Evolutionary conservation across 2,329 filamentous ascomycete species (phyloP).

Genomic region (Pyricularia sp.): DNA sequence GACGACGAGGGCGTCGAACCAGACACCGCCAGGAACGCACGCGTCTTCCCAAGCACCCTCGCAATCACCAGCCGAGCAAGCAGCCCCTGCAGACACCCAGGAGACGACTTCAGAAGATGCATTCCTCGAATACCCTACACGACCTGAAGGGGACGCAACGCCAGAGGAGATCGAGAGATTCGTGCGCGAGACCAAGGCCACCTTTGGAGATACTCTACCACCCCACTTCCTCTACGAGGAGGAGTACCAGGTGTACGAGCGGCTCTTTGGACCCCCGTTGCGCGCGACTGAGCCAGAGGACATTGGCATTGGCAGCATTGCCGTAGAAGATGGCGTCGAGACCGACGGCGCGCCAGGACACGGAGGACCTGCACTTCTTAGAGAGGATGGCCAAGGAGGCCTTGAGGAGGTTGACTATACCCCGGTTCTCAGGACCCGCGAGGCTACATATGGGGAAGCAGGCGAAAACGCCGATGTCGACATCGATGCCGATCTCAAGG

Average conservation of each 20-base stretch:
- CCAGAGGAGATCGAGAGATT: slow-evolving; percentile 44
- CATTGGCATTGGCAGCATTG: slow-evolving; percentile 35
- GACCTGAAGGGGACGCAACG: background rate
- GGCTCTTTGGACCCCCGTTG: slow-evolving; percentile 71
- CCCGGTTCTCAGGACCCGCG: background rate
- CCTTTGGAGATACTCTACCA: slow-evolving; percentile 70
- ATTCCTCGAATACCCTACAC: background rate
- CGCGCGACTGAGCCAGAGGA: slow-evolving; percentile 52
- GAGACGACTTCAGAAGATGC: background rate
- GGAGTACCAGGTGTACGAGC: slow-evolving; percentile 67
- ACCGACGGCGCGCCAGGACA: slow-evolving; percentile 10
- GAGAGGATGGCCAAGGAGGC: slow-evolving; percentile 44
- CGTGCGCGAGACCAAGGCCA: slow-evolving; percentile 62
- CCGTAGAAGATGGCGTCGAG: slow-evolving; percentile 11
- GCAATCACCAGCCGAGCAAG: background rate
- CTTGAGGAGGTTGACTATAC: slow-evolving; percentile 24
- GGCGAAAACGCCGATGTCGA: background rate
- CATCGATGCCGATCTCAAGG: background rate
- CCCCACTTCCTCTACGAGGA: slow-evolving; percentile 57
- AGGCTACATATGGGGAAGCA: background rate
- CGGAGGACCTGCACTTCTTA: slow-evolving; percentile 39
- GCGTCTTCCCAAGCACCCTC: background rate
- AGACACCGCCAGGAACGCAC: background rate
- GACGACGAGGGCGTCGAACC: slow-evolving; percentile 2
- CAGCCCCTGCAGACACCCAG: background rate